Evolutionary conservation across 148 eudicot species (phyloP).

Genomic region (Limonium bicolor): DNA sequence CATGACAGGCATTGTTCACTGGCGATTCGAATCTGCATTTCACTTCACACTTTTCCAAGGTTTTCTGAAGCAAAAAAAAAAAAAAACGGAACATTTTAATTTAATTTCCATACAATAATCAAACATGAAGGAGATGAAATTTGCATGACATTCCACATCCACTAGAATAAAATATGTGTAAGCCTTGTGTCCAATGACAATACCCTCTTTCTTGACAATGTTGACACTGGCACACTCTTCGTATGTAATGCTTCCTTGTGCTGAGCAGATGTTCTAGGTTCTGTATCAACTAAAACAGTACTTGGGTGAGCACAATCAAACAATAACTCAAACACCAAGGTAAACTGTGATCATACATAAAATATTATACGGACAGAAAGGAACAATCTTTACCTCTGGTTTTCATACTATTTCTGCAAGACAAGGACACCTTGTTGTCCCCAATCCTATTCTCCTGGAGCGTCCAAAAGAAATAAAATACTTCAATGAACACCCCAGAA

Average conservation of each 20-base stretch:
- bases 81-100: neutral
- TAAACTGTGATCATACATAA: neutral
- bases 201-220: too few species aligned
- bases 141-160: neutral
- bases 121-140: too few species aligned
- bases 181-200: neutral
- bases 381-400: neutral
- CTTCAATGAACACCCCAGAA: conserved; percentile 3
- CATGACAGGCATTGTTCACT: conserved; percentile 2
- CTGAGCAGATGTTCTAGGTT: neutral
- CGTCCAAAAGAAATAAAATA: neutral
- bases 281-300: neutral
- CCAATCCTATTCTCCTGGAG: conserved; percentile 5
- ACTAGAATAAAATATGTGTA: neutral
- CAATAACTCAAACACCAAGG: neutral
- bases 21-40: conserved; percentile 5
- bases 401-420: neutral
- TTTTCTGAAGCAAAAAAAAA: neutral
- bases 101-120: too few species aligned
- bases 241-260: neutral
- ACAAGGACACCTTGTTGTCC: conserved; percentile 3
- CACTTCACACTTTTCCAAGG: conserved; percentile 9
- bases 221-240: neutral
- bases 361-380: neutral
- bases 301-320: conserved; percentile 1